phyloP scores from a whole-genome alignment of 2,329 filamentous ascomycete genomes.

The Penicillium sp. region DNA sequence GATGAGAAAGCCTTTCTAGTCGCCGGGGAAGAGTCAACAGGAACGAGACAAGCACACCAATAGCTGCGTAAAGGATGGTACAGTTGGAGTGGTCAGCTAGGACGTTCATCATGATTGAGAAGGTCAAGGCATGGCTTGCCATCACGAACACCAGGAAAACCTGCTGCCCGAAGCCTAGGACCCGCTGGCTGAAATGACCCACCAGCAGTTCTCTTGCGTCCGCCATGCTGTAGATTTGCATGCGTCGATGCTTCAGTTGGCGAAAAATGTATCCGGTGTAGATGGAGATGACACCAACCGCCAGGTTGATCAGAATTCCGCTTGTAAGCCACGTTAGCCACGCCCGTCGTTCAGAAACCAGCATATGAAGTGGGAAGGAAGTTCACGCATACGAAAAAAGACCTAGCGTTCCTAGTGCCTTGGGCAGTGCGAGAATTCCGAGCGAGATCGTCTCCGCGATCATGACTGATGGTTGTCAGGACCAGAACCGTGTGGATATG shows the following conservation, averaged over 20 bases:
- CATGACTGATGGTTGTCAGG: constrained; percentile 41
- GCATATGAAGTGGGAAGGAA: too few species aligned
- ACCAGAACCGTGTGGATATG: background rate
- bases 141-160: constrained; percentile 65
- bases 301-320: constrained; percentile 51
- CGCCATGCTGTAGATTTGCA: constrained; percentile 62
- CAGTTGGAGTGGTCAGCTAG: constrained; percentile 59
- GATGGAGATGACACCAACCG: constrained; percentile 52
- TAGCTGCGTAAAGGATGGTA: constrained; percentile 58
- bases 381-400: constrained; percentile 43
- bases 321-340: constrained; percentile 25
- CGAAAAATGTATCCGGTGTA: constrained; percentile 59
- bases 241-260: constrained; percentile 53
- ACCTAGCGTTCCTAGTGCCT: constrained; percentile 50
- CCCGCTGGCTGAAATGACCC: constrained; percentile 57
- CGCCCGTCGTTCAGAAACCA: too few species aligned
- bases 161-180: constrained; percentile 59
- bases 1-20: constrained; percentile 56
- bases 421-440: constrained; percentile 54
- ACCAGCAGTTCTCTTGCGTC: constrained; percentile 62
- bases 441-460: constrained; percentile 57
- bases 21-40: constrained; percentile 58
- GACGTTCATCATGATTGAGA: constrained; percentile 63
- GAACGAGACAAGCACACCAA: constrained; percentile 57
- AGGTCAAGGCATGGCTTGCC: constrained; percentile 65